Evolutionary conservation across 768 basidiomycete species (phyloP), one percentile per base, ranked within the genome.

Genomic region (Obba rivulosa): DNA sequence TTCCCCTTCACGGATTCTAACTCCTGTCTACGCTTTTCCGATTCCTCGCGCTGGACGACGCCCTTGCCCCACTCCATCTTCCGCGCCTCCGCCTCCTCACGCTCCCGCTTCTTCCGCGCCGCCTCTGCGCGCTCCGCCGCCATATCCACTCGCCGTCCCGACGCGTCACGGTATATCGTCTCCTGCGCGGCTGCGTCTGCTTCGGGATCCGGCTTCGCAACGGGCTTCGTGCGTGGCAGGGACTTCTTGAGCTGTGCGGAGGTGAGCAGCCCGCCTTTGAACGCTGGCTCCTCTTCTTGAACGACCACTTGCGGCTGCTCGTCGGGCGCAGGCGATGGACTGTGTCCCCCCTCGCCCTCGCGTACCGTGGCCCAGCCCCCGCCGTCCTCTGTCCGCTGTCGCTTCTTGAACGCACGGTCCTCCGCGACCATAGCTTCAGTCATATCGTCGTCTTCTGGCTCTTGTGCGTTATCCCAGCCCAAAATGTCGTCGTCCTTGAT

Each of bases 21-120:
- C 49, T 91, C 81, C 49, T 66, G 59, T 59, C 69, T 78, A 62
- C 73, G 69, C 61, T 77, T 78, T 67, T 93, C 89, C 45, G 75
- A 69, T 51, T 93, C 87, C 20, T 89, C 85, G 51, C 83, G 72
- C 69, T 98, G 96, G 34, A 92, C 87, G 31, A 98, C 60, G 24
- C 96, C 96, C 66, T 95, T 98, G 1, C 92, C 92, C 96, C 96
- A 98, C 63, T 95, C 90, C 90, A 95, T 92, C 72, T 91, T 94
- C 62, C 79, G 72, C 43, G 87, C 87, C 61, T 95, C 91, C 61
- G 80, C 81, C 69, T 96, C 89, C 63, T 93, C 85, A 49, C 75
- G 73, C 62, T 92, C 85, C 18, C 90, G 76, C 60, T 92, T 92
- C 65, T 78, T 64, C 55, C 83, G 72, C 37, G 86, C 86, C 24